Base-by-base conservation (phyloP, 345 rosid species). In the Eucalyptus shirleyi region DNA sequence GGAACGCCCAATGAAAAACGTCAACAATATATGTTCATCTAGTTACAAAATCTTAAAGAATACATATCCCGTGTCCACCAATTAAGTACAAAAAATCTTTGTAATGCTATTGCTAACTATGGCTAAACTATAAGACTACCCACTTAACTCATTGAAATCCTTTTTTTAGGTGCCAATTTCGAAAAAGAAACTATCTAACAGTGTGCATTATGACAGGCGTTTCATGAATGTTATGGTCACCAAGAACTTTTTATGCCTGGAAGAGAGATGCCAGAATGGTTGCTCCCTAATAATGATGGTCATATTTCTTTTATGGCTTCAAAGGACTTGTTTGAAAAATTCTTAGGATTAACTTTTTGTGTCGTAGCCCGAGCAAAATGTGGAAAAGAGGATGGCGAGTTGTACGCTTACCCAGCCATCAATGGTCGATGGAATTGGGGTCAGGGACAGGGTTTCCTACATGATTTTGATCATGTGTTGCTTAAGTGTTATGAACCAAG, bases 361-460 rank as follows among this genome's bases (percentile, higher is more conserved):
- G 51, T 15, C 0, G 12, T 32, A 8, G 0, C 0, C 8, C 10
- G 6, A 13, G 0, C 15, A 14, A n/a, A 62, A 62, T 8, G 15
- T 6, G 34, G 32, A 49, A 49, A 1, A 1, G 1, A 37, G 40
- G 4, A 37, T 37, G 40, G 37, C 40, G 40, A n/a, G n/a, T n/a
- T n/a, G n/a, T n/a, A n/a, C n/a, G n/a, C n/a, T n/a, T n/a, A n/a
- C n/a, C n/a, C n/a, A n/a, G n/a, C n/a, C n/a, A n/a, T n/a, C n/a
- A n/a, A n/a, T n/a, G n/a, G n/a, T n/a, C n/a, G n/a, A n/a, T n/a
- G n/a, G n/a, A n/a, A n/a, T n/a, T n/a, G n/a, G n/a, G n/a, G n/a
- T n/a, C n/a, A n/a, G n/a, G n/a, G n/a, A n/a, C n/a, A n/a, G n/a
- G n/a, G n/a, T n/a, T n/a, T n/a, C n/a, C n/a, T n/a, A n/a, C n/a